Evolutionary conservation across 768 basidiomycete genomes (phyloP).

Genomic region (Kwoniella newhampshirensis): DNA sequence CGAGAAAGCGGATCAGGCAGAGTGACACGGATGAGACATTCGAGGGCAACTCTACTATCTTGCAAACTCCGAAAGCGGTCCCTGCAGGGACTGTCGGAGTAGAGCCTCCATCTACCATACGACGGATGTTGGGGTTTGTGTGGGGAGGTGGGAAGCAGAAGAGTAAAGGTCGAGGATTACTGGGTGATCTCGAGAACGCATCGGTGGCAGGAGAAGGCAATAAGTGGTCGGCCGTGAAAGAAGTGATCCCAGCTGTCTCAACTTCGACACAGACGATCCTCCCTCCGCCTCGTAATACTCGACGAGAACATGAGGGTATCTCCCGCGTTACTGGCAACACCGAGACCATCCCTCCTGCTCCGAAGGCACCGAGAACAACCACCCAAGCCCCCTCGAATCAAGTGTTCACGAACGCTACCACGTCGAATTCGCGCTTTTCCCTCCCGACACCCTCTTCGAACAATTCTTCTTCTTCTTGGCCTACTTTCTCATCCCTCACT

Average conservation of each 20-base stretch:
- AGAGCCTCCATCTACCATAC: slow-evolving; percentile 37
- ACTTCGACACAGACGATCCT: not conserved
- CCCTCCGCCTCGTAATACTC: not conserved
- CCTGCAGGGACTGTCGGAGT: not conserved
- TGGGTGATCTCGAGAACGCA: not conserved
- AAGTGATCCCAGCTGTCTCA: not conserved
- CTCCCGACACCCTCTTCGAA: slow-evolving; percentile 4
- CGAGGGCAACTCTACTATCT: slow-evolving; percentile 4
- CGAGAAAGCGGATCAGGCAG: not conserved
- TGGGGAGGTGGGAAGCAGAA: slow-evolving; percentile 14
- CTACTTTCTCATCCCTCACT: slow-evolving; percentile 4
- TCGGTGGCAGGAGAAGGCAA: too few species aligned
- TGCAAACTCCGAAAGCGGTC: not conserved
- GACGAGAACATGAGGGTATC: not conserved
- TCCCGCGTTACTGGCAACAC: not conserved
- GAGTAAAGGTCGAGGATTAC: not conserved
- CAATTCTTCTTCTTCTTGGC: slow-evolving; percentile 14
- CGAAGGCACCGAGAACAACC: not conserved
- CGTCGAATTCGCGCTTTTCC: slow-evolving; percentile 1
- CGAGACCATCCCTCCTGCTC: not conserved
- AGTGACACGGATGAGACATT: not conserved
- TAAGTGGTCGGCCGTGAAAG: too few species aligned
- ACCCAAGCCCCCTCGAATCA: not conserved
- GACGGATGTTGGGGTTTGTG: slow-evolving; percentile 31
- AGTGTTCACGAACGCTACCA: too few species aligned